Evolutionary conservation across 495 filamentous ascomycete species (phyloP).

Genomic region (Aeminium ludgeri): DNA sequence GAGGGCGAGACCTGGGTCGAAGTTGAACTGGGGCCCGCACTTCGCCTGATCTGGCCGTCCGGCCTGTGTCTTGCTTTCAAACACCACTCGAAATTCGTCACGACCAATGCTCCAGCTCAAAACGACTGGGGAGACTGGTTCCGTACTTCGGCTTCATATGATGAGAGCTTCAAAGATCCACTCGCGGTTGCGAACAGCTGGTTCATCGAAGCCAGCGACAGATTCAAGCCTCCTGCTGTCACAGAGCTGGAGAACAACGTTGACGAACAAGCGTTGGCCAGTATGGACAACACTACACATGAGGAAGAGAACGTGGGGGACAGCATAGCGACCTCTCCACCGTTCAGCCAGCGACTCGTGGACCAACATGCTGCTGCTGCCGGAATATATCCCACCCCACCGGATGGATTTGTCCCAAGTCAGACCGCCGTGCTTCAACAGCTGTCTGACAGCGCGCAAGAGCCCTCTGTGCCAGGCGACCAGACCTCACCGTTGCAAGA

Average conservation of each 20-base stretch:
- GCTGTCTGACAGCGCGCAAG: background rate
- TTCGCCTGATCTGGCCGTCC: background rate
- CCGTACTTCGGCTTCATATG: constrained; percentile 1
- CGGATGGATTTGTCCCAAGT: constrained; percentile 43
- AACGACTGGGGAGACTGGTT: constrained; percentile 17
- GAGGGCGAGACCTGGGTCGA: background rate
- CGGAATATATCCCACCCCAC: constrained; percentile 75
- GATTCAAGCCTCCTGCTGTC: constrained; percentile 25
- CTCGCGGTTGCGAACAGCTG: constrained; percentile 53
- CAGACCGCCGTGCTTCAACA: constrained; percentile 2
- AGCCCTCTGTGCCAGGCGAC: too few species aligned
- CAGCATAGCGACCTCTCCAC: constrained; percentile 10
- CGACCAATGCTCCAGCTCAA: too few species aligned
- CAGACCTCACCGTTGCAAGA: too few species aligned
- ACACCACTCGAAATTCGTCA: background rate
- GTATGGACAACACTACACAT: constrained; percentile 5
- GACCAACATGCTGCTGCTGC: constrained; percentile 27
- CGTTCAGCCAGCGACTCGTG: constrained; percentile 9
- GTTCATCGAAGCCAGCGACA: constrained; percentile 34
- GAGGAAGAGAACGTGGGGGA: constrained; percentile 13
- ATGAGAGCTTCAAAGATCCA: constrained; percentile 33
- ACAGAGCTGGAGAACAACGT: background rate
- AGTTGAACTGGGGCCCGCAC: background rate
- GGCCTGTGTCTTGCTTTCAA: background rate
- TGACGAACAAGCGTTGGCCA: background rate